A percentile compares a stretch with the other conserved stretches of the same genome.
Evolutionary conservation across 1,284 basidiomycete genomes (phyloP).

Genomic region (Rhodotorula sp.): DNA sequence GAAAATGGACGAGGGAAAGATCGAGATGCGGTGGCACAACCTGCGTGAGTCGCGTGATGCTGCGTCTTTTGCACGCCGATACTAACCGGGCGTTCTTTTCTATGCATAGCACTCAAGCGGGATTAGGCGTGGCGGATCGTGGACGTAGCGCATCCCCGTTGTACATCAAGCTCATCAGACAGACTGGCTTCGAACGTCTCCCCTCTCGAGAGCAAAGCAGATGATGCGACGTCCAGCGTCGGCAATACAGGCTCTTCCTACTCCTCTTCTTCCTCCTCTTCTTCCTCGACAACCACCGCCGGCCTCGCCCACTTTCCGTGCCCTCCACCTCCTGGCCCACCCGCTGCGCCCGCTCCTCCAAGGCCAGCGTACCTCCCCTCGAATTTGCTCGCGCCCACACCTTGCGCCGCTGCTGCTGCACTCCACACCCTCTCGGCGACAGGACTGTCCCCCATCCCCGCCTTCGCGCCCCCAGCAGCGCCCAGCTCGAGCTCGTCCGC

Average conservation of each 20-base stretch:
- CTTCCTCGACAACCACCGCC: constrained; percentile 2
- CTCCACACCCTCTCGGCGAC: constrained; percentile 3
- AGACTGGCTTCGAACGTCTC: background rate
- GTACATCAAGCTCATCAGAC: too few species aligned
- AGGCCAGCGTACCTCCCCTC: constrained; percentile 4
- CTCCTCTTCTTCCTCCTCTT: background rate
- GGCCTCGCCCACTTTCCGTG: constrained; percentile 1
- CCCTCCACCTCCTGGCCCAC: too few species aligned
- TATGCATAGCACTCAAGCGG: constrained; percentile 9
- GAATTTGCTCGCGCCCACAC: background rate
- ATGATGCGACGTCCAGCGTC: too few species aligned
- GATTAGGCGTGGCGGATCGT: background rate
- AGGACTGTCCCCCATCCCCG: background rate
- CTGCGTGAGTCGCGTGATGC: background rate
- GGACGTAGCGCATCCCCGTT: too few species aligned
- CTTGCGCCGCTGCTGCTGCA: background rate
- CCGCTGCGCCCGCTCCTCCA: background rate
- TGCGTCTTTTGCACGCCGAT: too few species aligned
- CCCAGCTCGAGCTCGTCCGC: background rate
- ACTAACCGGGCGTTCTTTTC: background rate
- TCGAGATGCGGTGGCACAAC: constrained; percentile 21
- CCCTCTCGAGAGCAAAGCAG: background rate
- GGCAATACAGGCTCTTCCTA: background rate
- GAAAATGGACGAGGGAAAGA: constrained; percentile 9
- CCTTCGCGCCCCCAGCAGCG: background rate